Base-by-base conservation (phyloP, 148 eudicot genomes). In the Vaccinium macrocarpon region DNA sequence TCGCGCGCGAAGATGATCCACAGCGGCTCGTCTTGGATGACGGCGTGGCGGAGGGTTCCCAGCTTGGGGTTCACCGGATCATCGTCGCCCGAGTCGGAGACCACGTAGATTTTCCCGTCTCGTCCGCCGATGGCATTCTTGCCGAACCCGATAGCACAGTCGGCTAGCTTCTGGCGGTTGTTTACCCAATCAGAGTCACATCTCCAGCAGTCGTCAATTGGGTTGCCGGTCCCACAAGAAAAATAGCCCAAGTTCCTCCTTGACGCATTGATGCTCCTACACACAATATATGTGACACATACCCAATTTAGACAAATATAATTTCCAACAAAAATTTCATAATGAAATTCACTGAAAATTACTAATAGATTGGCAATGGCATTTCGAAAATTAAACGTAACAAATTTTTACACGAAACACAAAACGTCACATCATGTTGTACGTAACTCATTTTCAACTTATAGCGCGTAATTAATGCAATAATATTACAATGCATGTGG, bases 161-260 rank as follows among this genome's bases (percentile, higher is more conserved):
- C 95, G 0, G 96, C 96, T 0, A 94, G 84, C 11, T 89, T 88
- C 19, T 92, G 94, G 52, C 96, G 95, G 64, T 93, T 94, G 3
- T 86, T 50, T 32, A 85, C 88, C 98, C 98, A 94, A 18, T 93
- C 61, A 1, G 93, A 84, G 62, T 94, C 95, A 80, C 98, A 94
- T 62, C 98, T 85, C 98, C 98, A 94, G 90, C 98, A 94, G 46
- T 94, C 95, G 76, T 94, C 98, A 51, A 94, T 94, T 9, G 94
- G 94, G 79, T 94, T 94, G 0, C 95, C 98, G 6, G 93, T 86
- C 42, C 91, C 91, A 83, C 97, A 94, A 0, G 95, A 91, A 0
- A 93, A 86, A 84, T 90, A 92, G 8, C 92, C 92, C 85, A 94
- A 83, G 55, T 81, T 88, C 86, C 98, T 89, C 84, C 94, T 89